Percentiles rank a stretch among this genome's conserved stretches.
These are phyloP conservation scores for Rhynchospora pubera DNA, from an alignment of 176 grass and related monocot species.

Conservation along the genomic window DNA sequence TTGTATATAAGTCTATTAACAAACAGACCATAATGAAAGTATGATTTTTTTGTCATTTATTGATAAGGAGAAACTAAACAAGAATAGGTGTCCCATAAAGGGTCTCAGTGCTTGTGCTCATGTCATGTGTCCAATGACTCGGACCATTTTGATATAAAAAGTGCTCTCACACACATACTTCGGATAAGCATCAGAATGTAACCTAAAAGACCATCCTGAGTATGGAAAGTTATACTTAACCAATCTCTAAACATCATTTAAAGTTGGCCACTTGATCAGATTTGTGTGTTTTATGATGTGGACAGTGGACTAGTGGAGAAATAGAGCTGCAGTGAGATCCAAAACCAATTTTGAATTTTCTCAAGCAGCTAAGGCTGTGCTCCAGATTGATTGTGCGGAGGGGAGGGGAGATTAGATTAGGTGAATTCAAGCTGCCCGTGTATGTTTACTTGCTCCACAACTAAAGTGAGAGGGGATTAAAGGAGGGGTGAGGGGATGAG, in stretches of 20 bases:
- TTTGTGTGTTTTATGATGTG: neutral
- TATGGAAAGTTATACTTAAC: neutral
- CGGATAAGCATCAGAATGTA: neutral
- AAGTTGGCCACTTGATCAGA: neutral
- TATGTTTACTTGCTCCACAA: too few relatives aligned
- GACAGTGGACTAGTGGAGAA: neutral
- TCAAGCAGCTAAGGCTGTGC: neutral
- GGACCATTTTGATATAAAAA: neutral
- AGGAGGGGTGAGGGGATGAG: too few relatives aligned
- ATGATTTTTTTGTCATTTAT: neutral
- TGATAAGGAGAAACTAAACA: neutral
- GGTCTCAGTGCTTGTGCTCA: neutral
- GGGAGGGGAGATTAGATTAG: too few relatives aligned
- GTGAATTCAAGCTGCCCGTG: too few relatives aligned
- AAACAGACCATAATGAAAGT: neutral
- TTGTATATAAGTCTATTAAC: neutral
- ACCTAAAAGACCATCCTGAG: neutral
- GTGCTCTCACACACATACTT: neutral
- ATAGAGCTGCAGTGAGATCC: neutral
- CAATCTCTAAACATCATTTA: neutral
- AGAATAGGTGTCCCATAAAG: neutral
- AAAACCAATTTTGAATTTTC: neutral
- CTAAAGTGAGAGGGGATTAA: too few relatives aligned
- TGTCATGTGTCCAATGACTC: neutral
- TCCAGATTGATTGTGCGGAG: too few relatives aligned